These are phyloP conservation scores for Fusarium dimerum DNA, from an alignment of 2,329 filamentous ascomycete genomes.

Conservation along the genomic window DNA sequence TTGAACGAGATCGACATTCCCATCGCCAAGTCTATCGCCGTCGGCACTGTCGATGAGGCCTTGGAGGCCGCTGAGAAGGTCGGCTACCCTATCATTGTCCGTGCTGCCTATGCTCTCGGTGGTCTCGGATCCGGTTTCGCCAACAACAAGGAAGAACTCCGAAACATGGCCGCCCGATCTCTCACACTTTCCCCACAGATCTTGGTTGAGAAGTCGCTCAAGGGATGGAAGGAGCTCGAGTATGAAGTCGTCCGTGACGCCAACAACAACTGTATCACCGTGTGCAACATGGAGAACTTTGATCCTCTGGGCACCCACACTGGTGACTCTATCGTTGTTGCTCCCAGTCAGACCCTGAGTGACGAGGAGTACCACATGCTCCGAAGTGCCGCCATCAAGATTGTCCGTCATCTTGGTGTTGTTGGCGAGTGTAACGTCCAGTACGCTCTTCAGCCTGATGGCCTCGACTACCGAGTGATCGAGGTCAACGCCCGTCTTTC, in stretches of 20 bases:
- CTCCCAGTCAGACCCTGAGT: slow-evolving; percentile 92
- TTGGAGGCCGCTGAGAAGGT: slow-evolving; percentile 82
- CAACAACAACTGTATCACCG: slow-evolving; percentile 97
- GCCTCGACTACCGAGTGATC: slow-evolving; percentile 96
- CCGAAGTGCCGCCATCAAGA: slow-evolving; percentile 95
- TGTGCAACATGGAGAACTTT: slow-evolving; percentile 85
- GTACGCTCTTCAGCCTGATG: slow-evolving; percentile 94
- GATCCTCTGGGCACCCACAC: slow-evolving; percentile 97
- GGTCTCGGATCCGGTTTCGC: slow-evolving; percentile 96
- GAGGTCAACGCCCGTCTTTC: slow-evolving; percentile 99
- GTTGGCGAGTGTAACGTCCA: slow-evolving; percentile 99
- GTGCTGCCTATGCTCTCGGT: slow-evolving; percentile 93
- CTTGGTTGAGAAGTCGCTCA: slow-evolving; percentile 95
- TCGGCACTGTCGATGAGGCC: slow-evolving; percentile 88
- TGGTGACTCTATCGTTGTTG: slow-evolving; percentile 97
- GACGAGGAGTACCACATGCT: slow-evolving; percentile 99
- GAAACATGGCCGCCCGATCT: slow-evolving; percentile 89
- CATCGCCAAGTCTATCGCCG: slow-evolving; percentile 94
- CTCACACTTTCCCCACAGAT: slow-evolving; percentile 95
- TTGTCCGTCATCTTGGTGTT: slow-evolving; percentile 93
- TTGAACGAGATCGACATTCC: slow-evolving; percentile 97
- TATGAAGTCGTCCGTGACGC: slow-evolving; percentile 98
- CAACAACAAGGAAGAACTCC: slow-evolving; percentile 88
- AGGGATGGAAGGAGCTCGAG: slow-evolving; percentile 99
- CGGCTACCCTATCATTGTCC: slow-evolving; percentile 97